Base-by-base conservation (phyloP, 805 yeast species). In the Ogataea sp. region DNA sequence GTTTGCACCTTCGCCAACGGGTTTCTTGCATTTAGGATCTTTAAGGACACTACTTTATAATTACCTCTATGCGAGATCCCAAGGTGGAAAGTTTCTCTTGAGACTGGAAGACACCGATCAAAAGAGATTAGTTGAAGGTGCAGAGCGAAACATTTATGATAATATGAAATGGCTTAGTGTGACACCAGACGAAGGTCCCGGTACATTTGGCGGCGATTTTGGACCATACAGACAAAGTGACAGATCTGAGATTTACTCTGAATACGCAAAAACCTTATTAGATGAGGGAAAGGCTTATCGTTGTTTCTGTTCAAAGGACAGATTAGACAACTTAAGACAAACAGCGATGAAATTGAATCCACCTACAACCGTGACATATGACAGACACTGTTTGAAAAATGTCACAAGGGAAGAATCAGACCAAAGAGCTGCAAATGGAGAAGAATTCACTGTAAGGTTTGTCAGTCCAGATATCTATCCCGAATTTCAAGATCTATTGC, bases 1-100 rank as follows among this genome's bases (percentile, higher is more conserved):
- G 46, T 93, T 93, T 61, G 99, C 99, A 0, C 98, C 99, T 0
- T 88, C 97, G 2, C 99, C 99, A 1, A 93, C 99, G 0, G 99
- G 99, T 0, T 75, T 75, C 44, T 67, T 93, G n/a, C 99, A 93
- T 56, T 57, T 93, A 43, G 99, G 99, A 0, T 89, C 97, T 0
- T 56, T 93, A 34, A 65, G 99, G 56, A 93, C 99, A 0, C 97
- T 97, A 0, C 60, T 93, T 16, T 93, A 87, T 61, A 93, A 93
- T 58, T 93, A 80, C 51, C 59, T 93, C 15, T 62, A 85, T 14
- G 97, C 98, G 0, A 76, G 68, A 49, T 68, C 73, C 39, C 86
- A 96, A 0, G 74, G 75, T 0, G 98, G 98, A 0, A 73, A 75
- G 49, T 93, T 93, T 51, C 44, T 93, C 3, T 58, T 93, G 14